Base-by-base conservation (phyloP, 2,329 filamentous ascomycete genomes). In the Alternaria sp. region DNA sequence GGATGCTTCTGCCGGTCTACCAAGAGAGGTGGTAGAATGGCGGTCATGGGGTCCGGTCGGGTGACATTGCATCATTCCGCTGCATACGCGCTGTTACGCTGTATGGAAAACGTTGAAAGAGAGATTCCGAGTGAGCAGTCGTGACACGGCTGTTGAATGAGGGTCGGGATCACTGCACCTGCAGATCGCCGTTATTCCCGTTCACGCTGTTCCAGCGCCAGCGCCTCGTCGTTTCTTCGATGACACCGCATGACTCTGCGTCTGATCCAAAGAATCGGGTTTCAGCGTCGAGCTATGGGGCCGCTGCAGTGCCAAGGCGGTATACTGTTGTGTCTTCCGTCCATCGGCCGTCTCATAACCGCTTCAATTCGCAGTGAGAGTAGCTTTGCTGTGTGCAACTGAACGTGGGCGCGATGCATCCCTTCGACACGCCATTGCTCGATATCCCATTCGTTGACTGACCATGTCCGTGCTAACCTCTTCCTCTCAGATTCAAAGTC, bases 401-500 rank as follows among this genome's bases (percentile, higher is more conserved):
- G 0, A 7, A 5, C 43, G 10, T 21, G 10, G 12, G n/a, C 23
- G 5, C 23, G 23, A n/a, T 26, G 15, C 4, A 15, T 15, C 8
- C 21, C 8, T 13, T 5, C 25, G 36, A 13, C 28, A 21, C 13
- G 13, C 6, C 12, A 25, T 59, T 51, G 17, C 63, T 62, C n/a
- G 56, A 13, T 5, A 6, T 7, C 9, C 43, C 46, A 40, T 50
- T 51, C 8, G 5, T 25, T 19, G 10, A 28, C 21, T 30, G 25
- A 7, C 12, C 4, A 21, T 15, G 21, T 30, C 12, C 32, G 21
- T 58, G 52, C 66, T 66, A 40, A 70, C 52, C 3, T 9, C 7
- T 6, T 23, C 10, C 36, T 11, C 13, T 43, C 59, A 90, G 88
- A 69, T 92, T 98, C 83, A 93, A 96, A 72, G 85, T 98, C 69